Evolutionary conservation across 2,329 filamentous ascomycete genomes (phyloP), one percentile per base, ranked within the genome.

Genomic region (Cladosporium austrohemisphaericum): DNA sequence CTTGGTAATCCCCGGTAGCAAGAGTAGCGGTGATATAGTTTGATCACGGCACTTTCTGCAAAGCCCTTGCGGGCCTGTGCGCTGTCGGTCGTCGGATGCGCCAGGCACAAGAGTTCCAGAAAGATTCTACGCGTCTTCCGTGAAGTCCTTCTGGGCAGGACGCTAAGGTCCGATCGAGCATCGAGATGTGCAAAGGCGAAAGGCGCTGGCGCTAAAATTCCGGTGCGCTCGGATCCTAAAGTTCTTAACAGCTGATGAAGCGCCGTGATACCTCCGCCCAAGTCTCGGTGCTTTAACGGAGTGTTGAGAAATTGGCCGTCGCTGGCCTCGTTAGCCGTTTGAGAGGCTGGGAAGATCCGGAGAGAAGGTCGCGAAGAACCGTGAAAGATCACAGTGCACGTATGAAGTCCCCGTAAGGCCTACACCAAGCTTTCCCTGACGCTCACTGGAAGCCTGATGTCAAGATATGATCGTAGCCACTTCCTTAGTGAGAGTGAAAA

Each of bases 191-290:
- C 41, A 43, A 31, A 10, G 20, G 29, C 41, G 14, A 46, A 46
- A 46, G 43, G 43, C n/a, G n/a, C n/a, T n/a, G n/a, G n/a, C n/a
- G n/a, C n/a, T 37, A 46, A 46, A 46, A 28, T n/a, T 33, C 37
- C 43, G 43, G 43, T 46, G 29, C 43, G 43, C 43, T 46, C 43
- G 43, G 43, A 46, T 46, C 32, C 9, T n/a, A 19, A 33, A 28
- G 29, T n/a, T 29, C 37, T 10, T 10, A 18, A 9, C 23, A 13
- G 43, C 32, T 46, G 31, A 46, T 36, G 32, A 37, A 46, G 23
- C 31, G 31, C 43, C 43, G 43, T 32, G 19, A 46, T 46, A 46
- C 31, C 20, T 22, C 43, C 43, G 43, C 43, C 43, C 36, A 46
- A 26, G 33, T 36, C 31, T 46, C 43, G 43, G 43, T 46, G 32